A percentile compares a stretch with the other conserved stretches of the same genome.
Evolutionary conservation across 1,284 basidiomycete genomes (phyloP).

Genomic region (Trichosporon asahii): DNA sequence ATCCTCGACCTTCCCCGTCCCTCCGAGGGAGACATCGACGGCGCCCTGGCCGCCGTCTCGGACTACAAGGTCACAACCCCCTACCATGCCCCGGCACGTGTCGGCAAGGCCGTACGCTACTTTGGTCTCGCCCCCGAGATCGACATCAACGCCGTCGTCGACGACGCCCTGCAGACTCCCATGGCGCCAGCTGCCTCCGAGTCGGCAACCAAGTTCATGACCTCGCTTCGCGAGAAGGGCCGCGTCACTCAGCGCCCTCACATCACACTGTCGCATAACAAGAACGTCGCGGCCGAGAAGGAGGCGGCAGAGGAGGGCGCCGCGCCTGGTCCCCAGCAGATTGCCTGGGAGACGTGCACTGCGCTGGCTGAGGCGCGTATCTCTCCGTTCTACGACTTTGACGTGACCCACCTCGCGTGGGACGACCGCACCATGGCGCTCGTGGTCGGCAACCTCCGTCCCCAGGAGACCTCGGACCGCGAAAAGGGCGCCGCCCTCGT

Average conservation of each 20-base stretch:
- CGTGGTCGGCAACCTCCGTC: conserved; percentile 60
- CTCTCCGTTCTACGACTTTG: conserved; percentile 62
- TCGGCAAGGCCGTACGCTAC: conserved; percentile 60
- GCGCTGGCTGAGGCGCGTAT: conserved; percentile 53
- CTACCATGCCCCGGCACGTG: conserved; percentile 34
- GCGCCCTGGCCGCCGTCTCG: conserved; percentile 59
- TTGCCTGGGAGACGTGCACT: conserved; percentile 66
- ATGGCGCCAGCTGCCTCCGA: conserved; percentile 33
- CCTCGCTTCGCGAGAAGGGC: conserved; percentile 55
- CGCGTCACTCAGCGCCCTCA: conserved; percentile 69
- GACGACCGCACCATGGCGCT: conserved; percentile 76
- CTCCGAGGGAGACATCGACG: conserved; percentile 58
- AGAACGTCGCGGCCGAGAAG: conserved; percentile 54
- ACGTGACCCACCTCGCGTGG: conserved; percentile 67
- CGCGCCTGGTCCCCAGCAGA: conserved; percentile 17
- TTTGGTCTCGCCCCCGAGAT: conserved; percentile 74
- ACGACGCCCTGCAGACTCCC: conserved; percentile 18
- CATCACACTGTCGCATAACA: conserved; percentile 78
- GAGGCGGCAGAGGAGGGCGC: conserved; percentile 40
- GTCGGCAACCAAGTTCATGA: conserved; percentile 57
- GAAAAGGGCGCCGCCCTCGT: conserved; percentile 23
- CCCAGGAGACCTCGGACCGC: conserved; percentile 46
- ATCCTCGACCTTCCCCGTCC: conserved; percentile 57
- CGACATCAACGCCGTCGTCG: conserved; percentile 54
- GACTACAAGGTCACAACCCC: conserved; percentile 40